Evolutionary conservation across 305 asterid species (phyloP).

Genomic region (Rubia peregrina): DNA sequence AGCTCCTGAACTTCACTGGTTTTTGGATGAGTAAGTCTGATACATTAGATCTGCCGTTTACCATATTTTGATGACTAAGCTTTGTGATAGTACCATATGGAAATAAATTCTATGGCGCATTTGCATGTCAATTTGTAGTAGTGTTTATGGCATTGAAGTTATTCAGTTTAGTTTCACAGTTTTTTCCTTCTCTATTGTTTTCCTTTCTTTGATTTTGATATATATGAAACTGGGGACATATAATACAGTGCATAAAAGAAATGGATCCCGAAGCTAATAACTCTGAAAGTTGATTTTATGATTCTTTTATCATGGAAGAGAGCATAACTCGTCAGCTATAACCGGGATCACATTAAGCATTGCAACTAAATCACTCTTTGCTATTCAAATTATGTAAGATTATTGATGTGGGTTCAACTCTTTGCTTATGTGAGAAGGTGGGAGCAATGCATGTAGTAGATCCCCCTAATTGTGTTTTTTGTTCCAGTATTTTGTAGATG

Average conservation of each 20-base stretch:
- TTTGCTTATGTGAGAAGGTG: neutral
- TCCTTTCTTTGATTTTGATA: neutral
- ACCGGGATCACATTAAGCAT: neutral
- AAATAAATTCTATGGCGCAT: constrained; percentile 10
- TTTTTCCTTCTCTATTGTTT: neutral
- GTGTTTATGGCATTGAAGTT: neutral
- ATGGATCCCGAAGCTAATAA: neutral
- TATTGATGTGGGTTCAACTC: neutral
- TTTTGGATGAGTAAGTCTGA: constrained; percentile 7
- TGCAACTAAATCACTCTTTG: neutral
- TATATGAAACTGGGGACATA: neutral
- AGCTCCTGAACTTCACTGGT: neutral
- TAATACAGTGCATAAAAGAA: neutral
- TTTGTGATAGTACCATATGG: constrained; percentile 12
- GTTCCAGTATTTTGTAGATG: neutral
- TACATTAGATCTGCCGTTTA: constrained; percentile 2
- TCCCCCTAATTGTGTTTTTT: neutral
- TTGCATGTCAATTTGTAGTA: constrained; percentile 6
- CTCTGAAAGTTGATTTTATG: neutral
- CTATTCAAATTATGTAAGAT: neutral
- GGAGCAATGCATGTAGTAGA: neutral
- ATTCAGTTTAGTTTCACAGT: neutral
- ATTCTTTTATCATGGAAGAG: neutral
- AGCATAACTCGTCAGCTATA: neutral
- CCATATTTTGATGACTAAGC: constrained; percentile 8